Base-by-base conservation (phyloP, 2,329 filamentous ascomycete genomes). In the Kalmusia sp. region DNA sequence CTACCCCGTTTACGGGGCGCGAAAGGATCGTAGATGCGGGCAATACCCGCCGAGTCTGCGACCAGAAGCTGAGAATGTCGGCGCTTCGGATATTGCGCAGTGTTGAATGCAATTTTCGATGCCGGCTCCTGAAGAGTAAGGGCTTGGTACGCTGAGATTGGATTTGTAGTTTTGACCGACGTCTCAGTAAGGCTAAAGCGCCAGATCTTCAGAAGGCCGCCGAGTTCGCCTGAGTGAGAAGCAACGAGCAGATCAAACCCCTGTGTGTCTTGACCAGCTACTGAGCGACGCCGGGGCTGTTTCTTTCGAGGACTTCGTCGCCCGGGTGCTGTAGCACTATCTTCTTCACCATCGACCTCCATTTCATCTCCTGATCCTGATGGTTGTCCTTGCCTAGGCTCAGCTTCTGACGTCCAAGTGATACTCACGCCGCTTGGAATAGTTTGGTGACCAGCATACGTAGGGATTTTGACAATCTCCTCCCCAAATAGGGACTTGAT, bases 21-120 rank as follows among this genome's bases (percentile, higher is more conserved):
- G 27, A 84, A 79, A 22, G 80, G 81, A 48, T 85, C 82, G 62
- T 84, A 85, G 12, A 87, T 75, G 48, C 84, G 83, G 24, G 84
- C 81, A 35, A 76, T 78, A 5, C 85, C 84, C n/a, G 75, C 77
- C 1, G 77, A 67, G 51, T 86, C 83, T 1, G 80, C 76, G 6
- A 87, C 73, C 7, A 88, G 75, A 9, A 87, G 67, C 38, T 81
- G 79, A 0, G 81, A 79, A 65, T 85, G 82, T 11, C 81, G 78
- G 22, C 73, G 68, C 21, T 80, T 80, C 4, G 83, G 82, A 58
- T 80, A 82, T 33, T 77, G 68, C 6, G 80, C 79, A 12, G 81
- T 77, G 52, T 80, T 85, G 73, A 87, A 86, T 1, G 76, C 67
- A 38, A 87, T 74, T 4, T 73, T 79, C 48, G 77, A 76, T 22